A percentile compares a stretch with the other conserved stretches of the same genome.
Evolutionary conservation across 805 yeast species (phyloP).

Genomic region (Teunomyces funiuensis): DNA sequence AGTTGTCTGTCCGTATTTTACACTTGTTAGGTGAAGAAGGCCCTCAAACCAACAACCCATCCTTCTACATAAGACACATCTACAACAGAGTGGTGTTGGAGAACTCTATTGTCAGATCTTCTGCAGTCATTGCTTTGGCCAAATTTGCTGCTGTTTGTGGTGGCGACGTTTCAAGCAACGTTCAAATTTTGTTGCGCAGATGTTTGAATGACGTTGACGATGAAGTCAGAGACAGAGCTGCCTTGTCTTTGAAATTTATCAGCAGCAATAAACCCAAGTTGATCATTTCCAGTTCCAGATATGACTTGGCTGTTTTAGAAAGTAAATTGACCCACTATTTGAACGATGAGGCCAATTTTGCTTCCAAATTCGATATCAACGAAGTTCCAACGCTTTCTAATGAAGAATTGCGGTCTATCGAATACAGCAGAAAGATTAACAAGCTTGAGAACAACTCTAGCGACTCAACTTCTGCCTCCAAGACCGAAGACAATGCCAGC

Average conservation of each 20-base stretch:
- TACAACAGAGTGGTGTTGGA: constrained; percentile 96
- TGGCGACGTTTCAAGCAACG: constrained; percentile 61
- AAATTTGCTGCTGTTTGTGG: constrained; percentile 85
- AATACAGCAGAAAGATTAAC: constrained; percentile 53
- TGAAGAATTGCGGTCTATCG: constrained; percentile 67
- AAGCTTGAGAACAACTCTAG: constrained; percentile 29
- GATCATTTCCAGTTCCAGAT: constrained; percentile 65
- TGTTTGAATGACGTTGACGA: constrained; percentile 89
- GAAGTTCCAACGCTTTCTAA: constrained; percentile 64
- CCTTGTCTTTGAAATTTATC: constrained; percentile 73
- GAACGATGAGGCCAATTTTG: constrained; percentile 48
- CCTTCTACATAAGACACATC: constrained; percentile 90
- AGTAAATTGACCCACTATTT: constrained; percentile 72
- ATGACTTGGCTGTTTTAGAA: constrained; percentile 78
- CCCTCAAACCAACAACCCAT: constrained; percentile 81
- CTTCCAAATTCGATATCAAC: constrained; percentile 66
- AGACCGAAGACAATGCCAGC: constrained; percentile 18
- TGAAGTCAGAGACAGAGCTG: constrained; percentile 97
- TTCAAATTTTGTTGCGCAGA: constrained; percentile 73
- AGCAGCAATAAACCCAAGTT: constrained; percentile 38
- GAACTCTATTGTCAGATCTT: constrained; percentile 91
- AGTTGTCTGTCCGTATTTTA: constrained; percentile 86
- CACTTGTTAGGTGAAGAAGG: constrained; percentile 94
- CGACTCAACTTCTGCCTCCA: constrained; percentile 15
- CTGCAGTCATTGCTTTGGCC: constrained; percentile 90